Percentiles rank a stretch among this genome's conserved stretches.
These are phyloP conservation scores for Citrus cavaleriei DNA, from an alignment of 345 rosid genomes.

Conservation along the genomic window DNA sequence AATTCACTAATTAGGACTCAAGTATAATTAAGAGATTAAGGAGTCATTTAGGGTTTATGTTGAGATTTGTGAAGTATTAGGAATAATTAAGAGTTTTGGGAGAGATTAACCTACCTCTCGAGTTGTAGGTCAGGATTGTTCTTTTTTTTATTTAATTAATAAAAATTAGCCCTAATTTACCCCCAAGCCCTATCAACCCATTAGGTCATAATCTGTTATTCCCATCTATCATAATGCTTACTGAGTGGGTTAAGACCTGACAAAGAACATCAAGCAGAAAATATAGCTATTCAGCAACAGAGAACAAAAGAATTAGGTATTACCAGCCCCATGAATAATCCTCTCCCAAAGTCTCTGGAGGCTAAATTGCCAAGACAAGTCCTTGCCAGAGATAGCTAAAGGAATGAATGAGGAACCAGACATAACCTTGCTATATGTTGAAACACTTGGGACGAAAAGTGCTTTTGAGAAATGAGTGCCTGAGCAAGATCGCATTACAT, in stretches of 20 bases:
- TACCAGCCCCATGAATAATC: constrained; percentile 62
- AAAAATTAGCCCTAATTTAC: too few relatives aligned
- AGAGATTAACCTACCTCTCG: too few relatives aligned
- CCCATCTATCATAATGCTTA: not conserved
- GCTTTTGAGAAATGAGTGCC: constrained; percentile 79
- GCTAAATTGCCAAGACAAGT: constrained; percentile 73
- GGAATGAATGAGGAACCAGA: constrained; percentile 50
- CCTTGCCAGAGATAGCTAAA: constrained; percentile 35
- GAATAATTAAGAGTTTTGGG: too few relatives aligned
- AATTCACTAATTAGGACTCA: too few relatives aligned
- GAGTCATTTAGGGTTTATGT: too few relatives aligned
- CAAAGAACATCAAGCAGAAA: not conserved
- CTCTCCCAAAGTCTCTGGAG: constrained; percentile 78
- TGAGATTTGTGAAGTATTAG: too few relatives aligned
- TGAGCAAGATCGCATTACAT: constrained; percentile 25
- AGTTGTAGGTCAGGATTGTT: too few relatives aligned
- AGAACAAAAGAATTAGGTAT: not conserved
- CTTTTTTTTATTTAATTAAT: too few relatives aligned
- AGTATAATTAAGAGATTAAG: too few relatives aligned
- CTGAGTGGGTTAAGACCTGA: not conserved
- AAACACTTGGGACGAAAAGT: constrained; percentile 77
- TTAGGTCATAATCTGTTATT: not conserved
- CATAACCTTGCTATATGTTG: constrained; percentile 71
- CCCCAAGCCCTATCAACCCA: too few relatives aligned
- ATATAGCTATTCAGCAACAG: not conserved